Evolutionary conservation across 2,329 filamentous ascomycete species (phyloP), one percentile per base, ranked within the genome.

Genomic region (Botrytis tulipae): DNA sequence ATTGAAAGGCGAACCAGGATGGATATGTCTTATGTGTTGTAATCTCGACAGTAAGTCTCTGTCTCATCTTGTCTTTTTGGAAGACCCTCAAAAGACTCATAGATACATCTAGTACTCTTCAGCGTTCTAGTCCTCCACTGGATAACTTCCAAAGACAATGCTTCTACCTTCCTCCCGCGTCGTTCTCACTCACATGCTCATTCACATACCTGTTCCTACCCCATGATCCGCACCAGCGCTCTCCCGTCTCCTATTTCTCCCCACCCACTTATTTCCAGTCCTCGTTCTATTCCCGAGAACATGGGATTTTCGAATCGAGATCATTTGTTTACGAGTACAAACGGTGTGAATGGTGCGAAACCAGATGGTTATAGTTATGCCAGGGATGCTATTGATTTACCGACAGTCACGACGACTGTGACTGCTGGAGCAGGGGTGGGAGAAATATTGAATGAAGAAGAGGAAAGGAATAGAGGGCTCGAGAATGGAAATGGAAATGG

Each of bases 11-110:
- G 89, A 91, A 78, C 88, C 87, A 3, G 89, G 87, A 4, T 91
- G 89, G 89, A 85, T 91, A 4, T 91, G 89, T 76, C 84, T 91
- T 6, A 88, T 90, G 83, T 89, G 88, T 77, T 92, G 89, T 78
- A 91, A 91, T 77, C 84, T 85, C 75, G 89, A 91, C 78, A 86
- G 88, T 89, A 80, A 78, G 84, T 82, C 40, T 44, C 74, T 29
- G 25, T 48, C 51, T 44, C 54, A 4, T 14, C 70, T 29, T 35
- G 18, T 48, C 54, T 44, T 35, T 37, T 7, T 44, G 60, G 12
- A 32, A 16, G 3, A 42, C 54, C 51, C 32, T 32, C 51, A 25
- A 22, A 10, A 14, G 4, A 16, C 22, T n/a, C 18, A 61, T 22
- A 69, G 59, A 59, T 44, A 51, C 18, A 12, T 18, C 18, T 20